phyloP scores from a whole-genome alignment of 2,329 filamentous ascomycete species.

The Aureobasidium musti region DNA sequence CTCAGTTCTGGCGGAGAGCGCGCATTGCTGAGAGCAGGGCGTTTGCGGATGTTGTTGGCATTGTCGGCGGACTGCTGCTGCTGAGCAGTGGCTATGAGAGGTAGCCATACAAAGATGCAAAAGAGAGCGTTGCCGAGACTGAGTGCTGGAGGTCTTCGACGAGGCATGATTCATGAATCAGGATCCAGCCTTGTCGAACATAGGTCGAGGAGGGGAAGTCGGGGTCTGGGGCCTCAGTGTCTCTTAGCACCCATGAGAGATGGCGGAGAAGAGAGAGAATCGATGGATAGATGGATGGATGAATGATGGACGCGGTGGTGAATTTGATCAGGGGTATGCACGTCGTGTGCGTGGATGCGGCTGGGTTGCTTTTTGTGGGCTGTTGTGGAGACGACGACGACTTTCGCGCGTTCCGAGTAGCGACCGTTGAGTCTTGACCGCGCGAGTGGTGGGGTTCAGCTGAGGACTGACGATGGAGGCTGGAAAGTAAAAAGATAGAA shows the following conservation, averaged over 20 bases:
- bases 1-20: constrained; percentile 36
- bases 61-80: constrained; percentile 40
- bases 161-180: constrained; percentile 39
- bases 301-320: not conserved
- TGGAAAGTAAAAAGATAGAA: not conserved
- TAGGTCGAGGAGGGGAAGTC: not conserved
- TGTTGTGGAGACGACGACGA: constrained; percentile 6
- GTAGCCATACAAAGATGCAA: constrained; percentile 37
- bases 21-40: constrained; percentile 30
- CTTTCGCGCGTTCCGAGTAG: constrained; percentile 20
- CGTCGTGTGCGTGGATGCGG: constrained; percentile 9
- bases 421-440: constrained; percentile 19
- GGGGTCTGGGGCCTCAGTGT: not conserved
- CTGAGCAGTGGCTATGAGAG: constrained; percentile 42
- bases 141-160: constrained; percentile 37
- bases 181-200: constrained; percentile 2
- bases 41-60: constrained; percentile 27
- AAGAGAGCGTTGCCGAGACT: constrained; percentile 38
- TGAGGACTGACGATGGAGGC: constrained; percentile 16
- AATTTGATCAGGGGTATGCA: constrained; percentile 27
- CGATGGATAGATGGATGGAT: constrained; percentile 12
- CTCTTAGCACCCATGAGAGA: constrained; percentile 19
- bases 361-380: constrained; percentile 29
- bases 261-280: not conserved
- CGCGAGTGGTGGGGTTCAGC: constrained; percentile 18